These are phyloP conservation scores for Podospora bellae-mahoneyi DNA, from an alignment of 495 filamentous ascomycete species.

Conservation along the genomic window DNA sequence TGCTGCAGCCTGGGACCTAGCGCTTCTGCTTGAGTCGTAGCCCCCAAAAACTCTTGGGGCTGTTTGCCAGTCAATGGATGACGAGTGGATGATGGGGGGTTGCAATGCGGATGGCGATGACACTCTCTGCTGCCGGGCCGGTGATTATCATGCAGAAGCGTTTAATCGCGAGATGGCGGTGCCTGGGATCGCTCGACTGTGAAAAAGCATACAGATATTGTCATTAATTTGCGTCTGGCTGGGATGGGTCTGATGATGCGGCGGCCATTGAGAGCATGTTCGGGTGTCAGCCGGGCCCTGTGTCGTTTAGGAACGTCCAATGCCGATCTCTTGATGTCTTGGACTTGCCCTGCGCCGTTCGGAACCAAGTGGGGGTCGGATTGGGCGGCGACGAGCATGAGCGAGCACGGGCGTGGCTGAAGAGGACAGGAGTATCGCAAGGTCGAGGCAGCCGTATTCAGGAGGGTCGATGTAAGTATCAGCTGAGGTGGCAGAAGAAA, in stretches of 20 bases:
- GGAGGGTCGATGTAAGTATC: not conserved
- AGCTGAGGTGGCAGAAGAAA: not conserved
- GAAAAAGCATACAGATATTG: not conserved
- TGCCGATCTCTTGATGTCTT: slow-evolving; percentile 1
- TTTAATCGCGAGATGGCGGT: not conserved
- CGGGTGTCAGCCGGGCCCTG: not conserved
- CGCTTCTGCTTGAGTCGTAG: slow-evolving; percentile 2
- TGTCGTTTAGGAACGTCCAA: not conserved
- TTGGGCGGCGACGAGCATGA: not conserved
- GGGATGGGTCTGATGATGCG: slow-evolving; percentile 4
- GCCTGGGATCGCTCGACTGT: not conserved
- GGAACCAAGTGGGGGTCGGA: not conserved
- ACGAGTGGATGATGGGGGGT: slow-evolving; percentile 3
- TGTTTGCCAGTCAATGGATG: not conserved
- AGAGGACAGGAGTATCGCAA: not conserved
- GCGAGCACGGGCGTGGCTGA: not conserved
- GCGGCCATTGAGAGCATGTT: not conserved
- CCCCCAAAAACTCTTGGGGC: not conserved
- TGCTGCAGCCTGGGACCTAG: slow-evolving; percentile 13
- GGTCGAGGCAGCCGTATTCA: not conserved
- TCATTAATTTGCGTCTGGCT: slow-evolving; percentile 9
- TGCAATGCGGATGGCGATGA: not conserved
- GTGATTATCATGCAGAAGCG: not conserved
- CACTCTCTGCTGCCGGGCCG: not conserved
- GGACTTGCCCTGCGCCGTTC: not conserved